Evolutionary conservation across 192 early-diverging fungal species (phyloP).

Genomic region (Entomortierella parvispora): DNA sequence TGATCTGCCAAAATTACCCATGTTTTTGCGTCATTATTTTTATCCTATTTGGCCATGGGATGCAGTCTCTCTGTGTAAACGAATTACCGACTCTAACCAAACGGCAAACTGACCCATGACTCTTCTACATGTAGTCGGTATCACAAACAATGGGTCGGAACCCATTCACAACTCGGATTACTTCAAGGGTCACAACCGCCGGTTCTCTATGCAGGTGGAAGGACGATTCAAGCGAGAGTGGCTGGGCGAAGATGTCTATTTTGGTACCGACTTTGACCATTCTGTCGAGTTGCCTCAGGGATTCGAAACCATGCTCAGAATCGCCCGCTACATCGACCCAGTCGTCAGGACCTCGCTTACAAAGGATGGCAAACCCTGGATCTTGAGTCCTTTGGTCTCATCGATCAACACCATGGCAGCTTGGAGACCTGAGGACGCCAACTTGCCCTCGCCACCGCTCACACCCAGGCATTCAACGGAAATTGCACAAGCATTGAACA

Average conservation of each 20-base stretch:
- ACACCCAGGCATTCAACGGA: constrained; percentile 25
- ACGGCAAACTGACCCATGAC: too few species aligned
- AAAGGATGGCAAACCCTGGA: constrained; percentile 40
- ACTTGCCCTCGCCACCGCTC: constrained; percentile 28
- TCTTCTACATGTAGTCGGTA: too few species aligned
- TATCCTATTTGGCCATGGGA: too few species aligned
- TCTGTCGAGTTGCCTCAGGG: constrained; percentile 30
- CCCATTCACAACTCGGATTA: constrained; percentile 43
- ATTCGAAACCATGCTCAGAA: constrained; percentile 40
- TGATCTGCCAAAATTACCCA: neutral
- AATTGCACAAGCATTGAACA: neutral
- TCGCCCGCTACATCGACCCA: constrained; percentile 50
- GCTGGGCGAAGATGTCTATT: constrained; percentile 45
- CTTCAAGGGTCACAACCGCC: constrained; percentile 51
- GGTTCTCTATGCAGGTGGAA: constrained; percentile 52
- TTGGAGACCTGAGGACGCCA: constrained; percentile 44
- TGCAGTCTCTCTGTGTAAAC: too few species aligned
- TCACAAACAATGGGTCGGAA: constrained; percentile 43
- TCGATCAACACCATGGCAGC: constrained; percentile 50
- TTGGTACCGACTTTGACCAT: constrained; percentile 51
- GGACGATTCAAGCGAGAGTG: constrained; percentile 47
- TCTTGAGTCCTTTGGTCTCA: constrained; percentile 43
- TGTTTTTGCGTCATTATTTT: too few species aligned
- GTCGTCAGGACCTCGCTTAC: constrained; percentile 41
- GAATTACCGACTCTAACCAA: too few species aligned